These are phyloP conservation scores for Quercus phellos DNA, from an alignment of 331 rosid species.

Conservation along the genomic window DNA sequence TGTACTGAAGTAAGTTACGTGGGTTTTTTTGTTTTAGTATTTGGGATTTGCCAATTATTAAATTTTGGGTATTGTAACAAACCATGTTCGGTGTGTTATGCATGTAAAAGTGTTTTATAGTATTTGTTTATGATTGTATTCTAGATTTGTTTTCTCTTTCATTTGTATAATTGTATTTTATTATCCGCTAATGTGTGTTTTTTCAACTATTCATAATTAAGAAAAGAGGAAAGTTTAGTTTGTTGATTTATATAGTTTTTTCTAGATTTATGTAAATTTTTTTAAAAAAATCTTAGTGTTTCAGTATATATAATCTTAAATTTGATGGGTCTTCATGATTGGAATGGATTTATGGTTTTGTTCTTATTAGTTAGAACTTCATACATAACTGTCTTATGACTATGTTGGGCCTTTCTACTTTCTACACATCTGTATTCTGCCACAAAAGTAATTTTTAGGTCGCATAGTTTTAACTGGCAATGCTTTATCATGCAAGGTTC, in stretches of 20 bases:
- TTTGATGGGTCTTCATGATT: background rate
- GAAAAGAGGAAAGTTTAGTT: no score
- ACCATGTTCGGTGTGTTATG: no score
- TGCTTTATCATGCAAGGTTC: conserved; percentile 36
- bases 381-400: background rate
- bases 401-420: background rate
- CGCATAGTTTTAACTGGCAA: background rate
- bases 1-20: conserved; percentile 3
- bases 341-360: background rate
- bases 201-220: no score
- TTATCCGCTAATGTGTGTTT: no score
- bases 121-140: no score
- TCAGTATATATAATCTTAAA: background rate
- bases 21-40: background rate
- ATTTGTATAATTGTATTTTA: no score
- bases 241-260: no score
- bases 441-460: background rate
- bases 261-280: no score
- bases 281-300: no score
- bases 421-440: background rate
- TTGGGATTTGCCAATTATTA: background rate
- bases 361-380: background rate
- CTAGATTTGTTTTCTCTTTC: no score
- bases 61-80: background rate
- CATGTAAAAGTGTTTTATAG: background rate